Conservation (phyloP, 495 filamentous ascomycete species). For the Aeminium ludgeri region DNA sequence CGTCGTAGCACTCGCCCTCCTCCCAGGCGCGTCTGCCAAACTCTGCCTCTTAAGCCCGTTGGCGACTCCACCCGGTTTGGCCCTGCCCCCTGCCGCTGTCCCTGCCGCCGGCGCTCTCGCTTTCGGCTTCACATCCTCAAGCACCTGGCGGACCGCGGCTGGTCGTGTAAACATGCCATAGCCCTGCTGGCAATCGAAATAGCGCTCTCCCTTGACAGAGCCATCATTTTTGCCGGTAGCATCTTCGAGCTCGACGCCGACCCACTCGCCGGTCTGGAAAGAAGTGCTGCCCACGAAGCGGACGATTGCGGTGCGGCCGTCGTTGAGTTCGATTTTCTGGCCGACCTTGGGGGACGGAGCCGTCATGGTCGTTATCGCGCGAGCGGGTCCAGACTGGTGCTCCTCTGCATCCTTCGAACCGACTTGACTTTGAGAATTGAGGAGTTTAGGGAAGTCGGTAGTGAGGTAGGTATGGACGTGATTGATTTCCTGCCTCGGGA, state of each 20-base stretch:
- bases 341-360: constrained; percentile 29
- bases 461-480: too few species aligned
- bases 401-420: background rate
- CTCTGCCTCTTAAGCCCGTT: constrained; percentile 16
- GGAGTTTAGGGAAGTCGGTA: too few species aligned
- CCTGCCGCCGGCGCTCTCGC: background rate
- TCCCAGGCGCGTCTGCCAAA: constrained; percentile 1
- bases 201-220: constrained; percentile 69
- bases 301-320: constrained; percentile 60
- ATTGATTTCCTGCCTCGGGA: too few species aligned
- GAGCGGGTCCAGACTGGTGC: background rate
- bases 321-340: constrained; percentile 49
- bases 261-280: constrained; percentile 72
- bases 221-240: constrained; percentile 90
- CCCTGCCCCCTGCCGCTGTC: constrained; percentile 1
- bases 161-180: constrained; percentile 83
- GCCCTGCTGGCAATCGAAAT: constrained; percentile 68
- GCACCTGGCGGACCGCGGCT: constrained; percentile 35
- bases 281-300: constrained; percentile 64
- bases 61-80: constrained; percentile 1
- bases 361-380: constrained; percentile 13
- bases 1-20: constrained; percentile 6
- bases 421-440: too few species aligned
- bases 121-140: constrained; percentile 24
- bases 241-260: constrained; percentile 76